These are phyloP conservation scores for Podospora pseudopauciseta DNA, from an alignment of 495 filamentous ascomycete genomes.

Conservation along the genomic window DNA sequence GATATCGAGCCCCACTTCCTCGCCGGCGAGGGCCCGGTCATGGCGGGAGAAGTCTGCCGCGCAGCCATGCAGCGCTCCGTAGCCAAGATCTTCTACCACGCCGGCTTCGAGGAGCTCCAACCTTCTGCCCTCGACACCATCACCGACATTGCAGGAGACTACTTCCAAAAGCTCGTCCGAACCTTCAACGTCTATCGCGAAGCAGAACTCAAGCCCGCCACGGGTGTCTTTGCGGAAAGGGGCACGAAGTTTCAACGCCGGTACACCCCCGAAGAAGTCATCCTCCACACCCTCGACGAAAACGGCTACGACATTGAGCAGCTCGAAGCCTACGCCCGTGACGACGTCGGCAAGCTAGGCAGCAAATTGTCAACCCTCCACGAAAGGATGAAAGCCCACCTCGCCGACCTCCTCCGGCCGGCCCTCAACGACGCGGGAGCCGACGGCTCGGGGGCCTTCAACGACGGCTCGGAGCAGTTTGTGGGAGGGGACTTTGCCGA, in stretches of 20 bases:
- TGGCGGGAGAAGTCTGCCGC: constrained; percentile 73
- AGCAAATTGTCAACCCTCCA: constrained; percentile 81
- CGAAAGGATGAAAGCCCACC: constrained; percentile 85
- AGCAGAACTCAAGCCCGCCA: constrained; percentile 59
- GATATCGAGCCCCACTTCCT: constrained; percentile 82
- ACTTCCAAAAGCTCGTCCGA: constrained; percentile 75
- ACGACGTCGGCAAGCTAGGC: constrained; percentile 87
- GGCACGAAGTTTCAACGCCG: constrained; percentile 56
- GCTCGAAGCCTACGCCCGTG: constrained; percentile 84
- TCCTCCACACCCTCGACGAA: constrained; percentile 78
- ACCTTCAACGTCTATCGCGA: constrained; percentile 80
- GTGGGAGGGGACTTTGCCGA: constrained; percentile 95
- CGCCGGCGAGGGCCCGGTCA: constrained; percentile 81
- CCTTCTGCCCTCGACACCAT: constrained; percentile 87
- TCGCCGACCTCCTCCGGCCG: constrained; percentile 86
- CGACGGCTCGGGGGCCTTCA: constrained; percentile 86
- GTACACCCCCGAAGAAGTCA: constrained; percentile 75
- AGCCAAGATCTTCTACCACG: constrained; percentile 91
- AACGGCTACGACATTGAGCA: constrained; percentile 77
- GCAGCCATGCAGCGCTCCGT: constrained; percentile 84
- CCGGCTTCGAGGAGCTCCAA: constrained; percentile 96
- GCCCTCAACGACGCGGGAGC: constrained; percentile 71
- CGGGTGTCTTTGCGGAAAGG: constrained; percentile 38
- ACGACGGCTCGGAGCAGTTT: constrained; percentile 96
- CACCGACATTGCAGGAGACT: constrained; percentile 87